Base-by-base conservation (phyloP, 2,329 filamentous ascomycete genomes). In the Diaporthe batatas region DNA sequence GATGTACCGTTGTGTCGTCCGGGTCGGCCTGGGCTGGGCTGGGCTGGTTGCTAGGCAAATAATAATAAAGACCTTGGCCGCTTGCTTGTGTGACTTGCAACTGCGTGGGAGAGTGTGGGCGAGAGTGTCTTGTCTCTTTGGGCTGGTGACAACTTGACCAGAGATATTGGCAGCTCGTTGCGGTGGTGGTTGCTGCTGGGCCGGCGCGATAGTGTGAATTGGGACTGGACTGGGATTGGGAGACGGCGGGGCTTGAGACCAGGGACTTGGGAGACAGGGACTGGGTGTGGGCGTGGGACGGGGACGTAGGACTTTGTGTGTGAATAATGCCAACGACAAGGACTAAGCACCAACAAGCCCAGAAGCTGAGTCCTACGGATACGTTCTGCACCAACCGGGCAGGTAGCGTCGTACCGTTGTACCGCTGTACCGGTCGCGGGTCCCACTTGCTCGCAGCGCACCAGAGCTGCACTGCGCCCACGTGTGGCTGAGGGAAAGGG, bases 291-390 rank as follows among this genome's bases (percentile, higher is more conserved):
- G 42, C 23, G 39, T 10, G 39, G 39, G 32, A 29, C 39, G 58
- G 54, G 65, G 44, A 25, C 68, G 68, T 70, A 70, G 68, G 68
- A 70, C 68, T 70, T 62, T 53, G 55, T 23, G 57, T 64, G 58
- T 47, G 39, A 51, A 65, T 65, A 65, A 65, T 65, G 44, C 62
- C 29, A 65, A 65, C 42, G 44, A 65, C 59, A 51, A 65, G 62
- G 62, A 65, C 54, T 39, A 62, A 51, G 55, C 55, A 70, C 68
- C 68, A 70, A 70, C 68, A 53, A 23, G 25, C 68, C 68, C 34
- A 59, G n/a, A 51, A 67, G 68, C 68, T 53, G 68, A 70, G 68
- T 70, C 68, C 68, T 70, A 62, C n/a, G n/a, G n/a, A n/a, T n/a
- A n/a, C 57, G 57, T 23, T 18, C 34, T 16, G n/a, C 42, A 36